These are phyloP conservation scores for Rhodosporidiobolus sp. DNA, from an alignment of 768 basidiomycete genomes.

Conservation along the genomic window DNA sequence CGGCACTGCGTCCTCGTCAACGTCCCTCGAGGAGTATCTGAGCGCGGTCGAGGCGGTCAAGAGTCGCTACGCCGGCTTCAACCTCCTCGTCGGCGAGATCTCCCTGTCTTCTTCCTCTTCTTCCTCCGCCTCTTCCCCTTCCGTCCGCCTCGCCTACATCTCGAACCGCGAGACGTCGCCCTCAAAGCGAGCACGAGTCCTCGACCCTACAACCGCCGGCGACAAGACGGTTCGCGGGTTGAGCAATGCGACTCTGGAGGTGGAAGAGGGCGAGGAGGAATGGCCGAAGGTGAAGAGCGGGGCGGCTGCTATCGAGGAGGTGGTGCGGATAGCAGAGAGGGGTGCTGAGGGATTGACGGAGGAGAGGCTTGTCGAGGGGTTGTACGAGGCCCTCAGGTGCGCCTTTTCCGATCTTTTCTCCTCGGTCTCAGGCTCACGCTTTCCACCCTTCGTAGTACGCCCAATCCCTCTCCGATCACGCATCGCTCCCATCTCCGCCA, in stretches of 20 bases:
- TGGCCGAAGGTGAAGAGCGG: slow-evolving; percentile 50
- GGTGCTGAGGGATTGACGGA: slow-evolving; percentile 28
- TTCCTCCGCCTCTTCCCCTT: not conserved
- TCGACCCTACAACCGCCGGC: not conserved
- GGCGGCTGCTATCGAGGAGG: slow-evolving; percentile 37
- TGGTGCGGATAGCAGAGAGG: slow-evolving; percentile 15
- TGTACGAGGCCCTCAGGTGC: slow-evolving; percentile 44
- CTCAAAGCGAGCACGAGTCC: slow-evolving; percentile 11
- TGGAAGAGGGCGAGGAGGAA: slow-evolving; percentile 32
- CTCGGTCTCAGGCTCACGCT: not conserved
- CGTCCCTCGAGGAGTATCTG: slow-evolving; percentile 40
- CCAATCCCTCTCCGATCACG: slow-evolving; percentile 2
- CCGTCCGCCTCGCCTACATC: slow-evolving; percentile 17
- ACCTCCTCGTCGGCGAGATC: slow-evolving; percentile 48
- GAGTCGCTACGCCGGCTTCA: slow-evolving; percentile 49
- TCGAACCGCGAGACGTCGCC: slow-evolving; percentile 23
- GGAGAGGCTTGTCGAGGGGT: slow-evolving; percentile 37
- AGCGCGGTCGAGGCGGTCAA: slow-evolving; percentile 21
- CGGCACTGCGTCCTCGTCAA: not conserved
- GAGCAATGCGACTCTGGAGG: slow-evolving; percentile 38
- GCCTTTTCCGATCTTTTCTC: slow-evolving; percentile 5
- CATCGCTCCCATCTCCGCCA: slow-evolving; percentile 33
- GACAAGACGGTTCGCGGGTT: slow-evolving; percentile 19
- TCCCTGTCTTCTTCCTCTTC: not conserved
- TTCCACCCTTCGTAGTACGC: not conserved